Evolutionary conservation across 139 green algal species (phyloP), one percentile per base, ranked within the genome.

Genomic region (Pycnococcus provasolii): DNA sequence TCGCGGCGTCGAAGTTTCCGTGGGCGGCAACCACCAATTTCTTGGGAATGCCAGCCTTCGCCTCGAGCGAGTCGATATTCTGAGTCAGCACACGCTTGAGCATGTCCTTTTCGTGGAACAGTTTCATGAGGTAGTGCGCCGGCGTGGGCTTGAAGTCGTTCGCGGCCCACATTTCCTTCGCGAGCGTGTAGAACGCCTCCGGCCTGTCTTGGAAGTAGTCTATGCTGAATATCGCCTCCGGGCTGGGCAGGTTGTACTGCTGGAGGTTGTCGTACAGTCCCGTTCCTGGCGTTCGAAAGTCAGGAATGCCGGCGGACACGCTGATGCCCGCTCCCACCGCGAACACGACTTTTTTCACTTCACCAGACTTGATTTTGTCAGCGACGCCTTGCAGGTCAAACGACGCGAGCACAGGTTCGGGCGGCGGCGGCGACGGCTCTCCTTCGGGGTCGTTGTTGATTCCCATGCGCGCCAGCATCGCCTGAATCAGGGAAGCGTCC

Each of bases 31-130:
- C 80, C 4, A 94, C 64, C 2, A 63, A 59, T 0, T 82, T 74
- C 1, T 60, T 46, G 5, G 80, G 75, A 45, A 92, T 52, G 4
- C 86, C 86, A 5, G 86, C 80, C 70, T 61, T 6, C 61, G 55
- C 13, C 54, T 79, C 73, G 4, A 79, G 54, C 15, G 66, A 67
- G 79, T 95, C 88, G 37, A 95, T 94, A 79, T 80, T 80, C 58
- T 81, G 82, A 1, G 83, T 86, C 73, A 80, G 88, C 61, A 73
- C 84, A 4, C 88, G 77, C 68, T 83, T 67, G 57, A 95, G 82
- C 42, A 91, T 64, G 2, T 87, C 85, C 76, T 92, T 93, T n/a
- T 90, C 72, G 62, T 91, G 78, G 62, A 95, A 73, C 48, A 95
- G 74, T 37, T 70, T 67, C 15, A 94, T 81, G 77, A 95, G 94